These are phyloP conservation scores for Xylaria flabelliformis DNA, from an alignment of 495 filamentous ascomycete genomes.

Conservation along the genomic window DNA sequence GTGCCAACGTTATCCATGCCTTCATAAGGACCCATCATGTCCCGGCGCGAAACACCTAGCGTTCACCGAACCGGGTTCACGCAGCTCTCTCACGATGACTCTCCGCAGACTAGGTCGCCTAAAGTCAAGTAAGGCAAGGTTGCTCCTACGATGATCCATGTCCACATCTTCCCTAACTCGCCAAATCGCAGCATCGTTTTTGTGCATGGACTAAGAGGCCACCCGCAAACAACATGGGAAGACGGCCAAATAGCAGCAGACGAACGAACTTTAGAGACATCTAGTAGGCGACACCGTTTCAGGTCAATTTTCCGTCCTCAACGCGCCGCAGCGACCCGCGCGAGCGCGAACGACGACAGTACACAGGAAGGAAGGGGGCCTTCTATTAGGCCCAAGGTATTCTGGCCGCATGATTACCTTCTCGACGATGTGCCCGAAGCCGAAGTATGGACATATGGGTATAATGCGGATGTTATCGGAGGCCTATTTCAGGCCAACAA, in stretches of 20 bases:
- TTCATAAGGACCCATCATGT: not conserved
- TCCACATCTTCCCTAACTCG: not conserved
- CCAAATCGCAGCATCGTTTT: constrained; percentile 42
- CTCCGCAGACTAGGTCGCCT: not conserved
- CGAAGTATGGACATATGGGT: constrained; percentile 51
- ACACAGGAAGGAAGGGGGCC: not conserved
- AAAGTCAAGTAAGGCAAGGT: not conserved
- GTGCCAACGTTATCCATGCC: not conserved
- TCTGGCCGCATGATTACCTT: constrained; percentile 50
- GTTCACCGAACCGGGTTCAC: not conserved
- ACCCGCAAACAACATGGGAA: constrained; percentile 45
- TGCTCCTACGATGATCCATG: not conserved
- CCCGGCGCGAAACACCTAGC: not conserved
- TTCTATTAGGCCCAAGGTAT: constrained; percentile 29
- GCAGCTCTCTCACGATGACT: not conserved
- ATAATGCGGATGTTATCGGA: constrained; percentile 49
- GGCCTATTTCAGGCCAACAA: constrained; percentile 45
- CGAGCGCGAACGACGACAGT: not conserved
- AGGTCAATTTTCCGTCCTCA: not conserved
- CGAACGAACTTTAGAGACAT: not conserved
- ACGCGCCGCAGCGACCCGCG: no score
- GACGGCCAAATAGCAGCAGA: not conserved
- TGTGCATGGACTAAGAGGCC: constrained; percentile 44
- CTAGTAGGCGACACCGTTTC: not conserved
- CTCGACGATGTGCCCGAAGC: constrained; percentile 45